Evolutionary conservation across 495 filamentous ascomycete species (phyloP), one percentile per base, ranked within the genome.

Genomic region (Viridothelium virens): DNA sequence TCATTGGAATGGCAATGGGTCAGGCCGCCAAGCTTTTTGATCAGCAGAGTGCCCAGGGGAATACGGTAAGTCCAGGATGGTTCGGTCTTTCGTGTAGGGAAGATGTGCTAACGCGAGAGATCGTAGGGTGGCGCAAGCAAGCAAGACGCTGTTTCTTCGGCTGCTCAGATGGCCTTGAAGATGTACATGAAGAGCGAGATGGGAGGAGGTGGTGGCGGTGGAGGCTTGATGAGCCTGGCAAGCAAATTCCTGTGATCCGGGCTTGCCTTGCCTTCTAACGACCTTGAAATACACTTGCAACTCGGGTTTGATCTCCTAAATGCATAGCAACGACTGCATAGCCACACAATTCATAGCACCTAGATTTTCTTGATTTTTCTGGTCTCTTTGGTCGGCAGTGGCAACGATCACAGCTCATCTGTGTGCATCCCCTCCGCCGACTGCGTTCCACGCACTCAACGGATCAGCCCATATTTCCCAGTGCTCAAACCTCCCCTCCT

Each of bases 11-110:
- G 75, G 87, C 87, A 0, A 89, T 89, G 87, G 80, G 77, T 7
- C 82, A 89, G 81, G 87, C 87, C 41, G 75, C 79, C 25, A 84
- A 86, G 76, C 70, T 89, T 71, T 89, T 85, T 76, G 87, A 88
- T 75, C 71, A 86, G 79, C 79, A 80, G 79, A 82, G 76, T 41
- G 61, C 70, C 6, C 68, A 73, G 69, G 85, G 85, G 7, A 80
- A 78, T 56, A 76, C 83, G 66, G 80, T 84, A 68, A 70, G 82
- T 81, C 33, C 66, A 69, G 62, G 14, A 10, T 47, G 33, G 2
- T 39, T 14, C 9, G 31, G 11, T 11, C 46, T 18, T 62, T 31
- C 12, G 38, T 62, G 16, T 2, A 46, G 33, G n/a, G n/a, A 41
- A 38, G 36, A 12, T 12, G 62, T 44, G 64, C 66, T 69, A 63